Evolutionary conservation across 139 green algal genomes (phyloP).

Genomic region (Diplosphaera chodatii): DNA sequence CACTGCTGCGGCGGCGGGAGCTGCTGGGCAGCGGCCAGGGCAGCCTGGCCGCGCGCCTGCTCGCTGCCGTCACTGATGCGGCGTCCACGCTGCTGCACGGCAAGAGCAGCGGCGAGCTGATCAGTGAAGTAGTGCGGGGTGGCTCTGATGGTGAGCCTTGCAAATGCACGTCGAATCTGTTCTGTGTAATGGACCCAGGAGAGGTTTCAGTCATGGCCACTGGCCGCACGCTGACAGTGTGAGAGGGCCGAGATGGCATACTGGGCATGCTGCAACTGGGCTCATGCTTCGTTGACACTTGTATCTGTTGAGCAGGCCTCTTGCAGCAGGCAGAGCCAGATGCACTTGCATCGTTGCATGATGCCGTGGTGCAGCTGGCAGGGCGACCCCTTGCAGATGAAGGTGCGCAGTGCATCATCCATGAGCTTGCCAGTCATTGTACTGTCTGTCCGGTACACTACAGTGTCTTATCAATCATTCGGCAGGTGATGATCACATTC

Average conservation of each 20-base stretch:
- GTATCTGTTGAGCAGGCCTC: constrained; percentile 8
- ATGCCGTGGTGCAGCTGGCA: constrained; percentile 24
- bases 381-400: not conserved
- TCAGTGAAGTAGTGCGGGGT: constrained; percentile 49
- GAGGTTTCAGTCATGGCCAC: too few relatives aligned
- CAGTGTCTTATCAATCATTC: not conserved
- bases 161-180: too few relatives aligned
- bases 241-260: not conserved
- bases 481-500: constrained; percentile 34
- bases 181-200: too few relatives aligned
- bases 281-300: not conserved
- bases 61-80: constrained; percentile 11
- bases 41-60: constrained; percentile 42
- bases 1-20: constrained; percentile 43
- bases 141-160: constrained; percentile 16
- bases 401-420: not conserved
- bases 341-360: constrained; percentile 33
- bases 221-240: too few relatives aligned
- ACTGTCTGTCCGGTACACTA: too few relatives aligned
- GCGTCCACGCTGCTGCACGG: constrained; percentile 21
- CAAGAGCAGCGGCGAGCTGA: constrained; percentile 33
- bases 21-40: constrained; percentile 47
- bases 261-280: not conserved
- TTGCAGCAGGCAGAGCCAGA: constrained; percentile 27
- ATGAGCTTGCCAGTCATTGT: too few relatives aligned